Conservation (phyloP, 2,329 filamentous ascomycete species). For the Exophiala bonariae region DNA sequence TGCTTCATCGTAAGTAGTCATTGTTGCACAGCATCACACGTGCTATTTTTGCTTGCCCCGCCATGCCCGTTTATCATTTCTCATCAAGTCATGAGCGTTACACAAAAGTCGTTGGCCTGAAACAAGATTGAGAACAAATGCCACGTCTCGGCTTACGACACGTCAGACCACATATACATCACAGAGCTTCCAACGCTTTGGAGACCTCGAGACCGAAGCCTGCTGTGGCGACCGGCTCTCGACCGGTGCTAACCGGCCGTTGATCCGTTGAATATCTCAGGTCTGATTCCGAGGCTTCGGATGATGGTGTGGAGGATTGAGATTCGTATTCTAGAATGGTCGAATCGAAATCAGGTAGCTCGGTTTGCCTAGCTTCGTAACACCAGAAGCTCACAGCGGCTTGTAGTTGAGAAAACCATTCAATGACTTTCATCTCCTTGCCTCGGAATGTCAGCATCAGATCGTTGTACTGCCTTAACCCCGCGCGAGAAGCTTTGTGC, state of each 20-base stretch:
- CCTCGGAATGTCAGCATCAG: conserved; percentile 19
- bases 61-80: too few relatives aligned
- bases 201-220: conserved; percentile 9
- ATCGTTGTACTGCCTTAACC: conserved; percentile 11
- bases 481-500: conserved; percentile 23
- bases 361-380: conserved; percentile 15
- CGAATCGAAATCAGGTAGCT: conserved; percentile 23
- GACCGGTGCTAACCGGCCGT: conserved; percentile 8
- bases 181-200: conserved; percentile 10
- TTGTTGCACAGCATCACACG: too few relatives aligned
- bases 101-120: too few relatives aligned
- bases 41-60: too few relatives aligned
- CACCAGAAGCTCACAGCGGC: conserved; percentile 17
- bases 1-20: too few relatives aligned
- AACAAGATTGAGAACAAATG: neutral
- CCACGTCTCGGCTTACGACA: conserved; percentile 9
- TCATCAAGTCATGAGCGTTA: too few relatives aligned
- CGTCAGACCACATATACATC: conserved; percentile 7
- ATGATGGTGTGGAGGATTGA: conserved; percentile 15
- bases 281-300: conserved; percentile 13
- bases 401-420: conserved; percentile 20
- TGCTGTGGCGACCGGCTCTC: conserved; percentile 5
- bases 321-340: conserved; percentile 19
- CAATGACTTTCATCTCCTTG: conserved; percentile 17
- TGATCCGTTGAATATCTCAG: neutral